Base-by-base conservation (phyloP, 1,284 basidiomycete genomes). In the Mycosarcoma mackinlayi region DNA sequence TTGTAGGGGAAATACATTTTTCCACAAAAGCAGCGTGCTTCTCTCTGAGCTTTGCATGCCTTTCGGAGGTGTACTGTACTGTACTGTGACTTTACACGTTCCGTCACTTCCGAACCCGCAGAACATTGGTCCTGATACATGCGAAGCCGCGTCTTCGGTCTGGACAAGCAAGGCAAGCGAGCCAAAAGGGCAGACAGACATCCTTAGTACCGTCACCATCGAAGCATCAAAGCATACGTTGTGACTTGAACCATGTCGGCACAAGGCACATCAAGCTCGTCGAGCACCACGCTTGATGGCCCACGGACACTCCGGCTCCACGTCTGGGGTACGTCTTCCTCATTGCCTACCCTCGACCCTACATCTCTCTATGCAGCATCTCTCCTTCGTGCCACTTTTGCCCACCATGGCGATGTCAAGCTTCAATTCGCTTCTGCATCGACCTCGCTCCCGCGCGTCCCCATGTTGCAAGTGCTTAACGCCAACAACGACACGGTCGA, bases 261-360 rank as follows among this genome's bases (percentile, higher is more conserved):
- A 4, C 28, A 24, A n/a, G n/a, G n/a, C 6, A 27, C 40, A 6
- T 51, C 55, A 2, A 48, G 51, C 25, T 54, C 56, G 1, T 23
- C 46, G 18, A 4, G 38, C 9, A 10, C 35, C 2, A n/a, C 37
- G 5, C 18, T 35, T 21, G 49, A 51, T 30, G 41, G 25, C 8
- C 21, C 16, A 6, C 23, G 27, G 34, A 49, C 39, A 10, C 60
- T 68, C 6, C 56, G 70, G 14, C 50, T 73, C 4, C 58, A 65
- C 45, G 50, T 73, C 8, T 73, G 70, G 70, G 70, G 70, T 31
- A 35, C 46, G 6, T 35, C 51, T 6, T 11, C 60, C 0, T n/a
- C 57, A 8, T 41, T 78, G 13, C 77, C 77, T 9, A 59, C 67
- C 0, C 64, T 76, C 33, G 77, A 78, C 38, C 75, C 77, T 4